Evolutionary conservation across 257 asterid genomes (phyloP), one percentile per base, ranked within the genome.

Genomic region (Mentha longifolia): DNA sequence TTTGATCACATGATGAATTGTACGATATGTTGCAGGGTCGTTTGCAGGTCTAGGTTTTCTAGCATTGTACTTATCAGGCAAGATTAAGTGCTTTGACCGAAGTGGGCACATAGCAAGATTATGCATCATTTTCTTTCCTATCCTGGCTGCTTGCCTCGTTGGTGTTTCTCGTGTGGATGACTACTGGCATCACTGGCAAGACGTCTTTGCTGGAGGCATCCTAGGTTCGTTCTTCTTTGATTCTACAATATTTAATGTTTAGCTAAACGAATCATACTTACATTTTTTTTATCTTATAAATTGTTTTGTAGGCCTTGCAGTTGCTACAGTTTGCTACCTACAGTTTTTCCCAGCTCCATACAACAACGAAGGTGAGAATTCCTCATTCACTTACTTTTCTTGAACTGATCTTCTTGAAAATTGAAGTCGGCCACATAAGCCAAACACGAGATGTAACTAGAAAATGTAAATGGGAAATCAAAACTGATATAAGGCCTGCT

Each of bases 111-210:
- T 88, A 3, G 91, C 91, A 28, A 92, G 90, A 77, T 74, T 92
- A 19, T 92, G 98, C 84, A 72, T 92, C 7, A 41, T 88, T 52
- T 77, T 92, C 74, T 83, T 92, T 66, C 96, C 97, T 20, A 82
- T 92, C 52, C 91, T 92, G 9, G 70, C 77, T 68, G 97, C 97
- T 59, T 77, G 89, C 72, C 92, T 92, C 16, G 98, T 92, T 39
- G 98, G 85, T 3, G 74, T 90, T 76, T 92, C 97, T 55, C 97
- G 98, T 61, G 97, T 92, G 76, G 98, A 92, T 75, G 98, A 92
- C 76, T 92, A 92, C 65, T 86, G 92, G 97, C 98, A 92, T 79
- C 98, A 92, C 67, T 92, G 98, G 98, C 96, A 92, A 80, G 98
- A 92, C 58, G 98, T 92, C 59, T 92, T 92, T 70, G 81, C 97